phyloP scores from a whole-genome alignment of 2,329 filamentous ascomycete species.

The Drechslera avenae region DNA sequence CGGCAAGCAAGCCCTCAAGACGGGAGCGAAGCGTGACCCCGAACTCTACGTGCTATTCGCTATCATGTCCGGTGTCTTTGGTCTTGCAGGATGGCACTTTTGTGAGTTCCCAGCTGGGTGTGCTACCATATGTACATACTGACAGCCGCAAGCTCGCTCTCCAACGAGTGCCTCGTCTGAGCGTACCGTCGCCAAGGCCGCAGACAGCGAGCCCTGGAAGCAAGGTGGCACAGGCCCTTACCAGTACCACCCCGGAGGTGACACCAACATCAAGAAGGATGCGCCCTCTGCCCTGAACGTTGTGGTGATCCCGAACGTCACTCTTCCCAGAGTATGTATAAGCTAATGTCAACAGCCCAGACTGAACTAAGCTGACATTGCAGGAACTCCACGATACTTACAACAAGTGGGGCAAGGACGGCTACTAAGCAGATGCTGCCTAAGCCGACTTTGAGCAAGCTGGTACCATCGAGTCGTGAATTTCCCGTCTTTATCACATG shows the following conservation, averaged over 20 bases:
- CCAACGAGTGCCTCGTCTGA: constrained; percentile 87
- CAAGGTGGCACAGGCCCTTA: constrained; percentile 64
- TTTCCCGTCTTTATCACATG: constrained; percentile 9
- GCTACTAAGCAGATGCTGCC: constrained; percentile 59
- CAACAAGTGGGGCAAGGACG: constrained; percentile 99
- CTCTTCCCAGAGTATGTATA: constrained; percentile 70
- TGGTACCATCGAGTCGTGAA: neutral
- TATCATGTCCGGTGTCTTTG: constrained; percentile 88
- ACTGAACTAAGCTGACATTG: constrained; percentile 2
- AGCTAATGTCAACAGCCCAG: neutral
- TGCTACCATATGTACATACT: constrained; percentile 6
- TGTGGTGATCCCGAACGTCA: constrained; percentile 92
- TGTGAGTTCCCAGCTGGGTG: constrained; percentile 56
- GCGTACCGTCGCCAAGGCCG: constrained; percentile 72
- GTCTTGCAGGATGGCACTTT: constrained; percentile 88
- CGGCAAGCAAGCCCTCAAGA: constrained; percentile 59
- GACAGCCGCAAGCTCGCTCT: constrained; percentile 67
- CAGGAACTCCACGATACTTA: constrained; percentile 92
- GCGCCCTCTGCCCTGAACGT: constrained; percentile 95
- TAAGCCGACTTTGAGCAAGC: neutral
- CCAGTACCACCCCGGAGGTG: constrained; percentile 76
- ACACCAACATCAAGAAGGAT: constrained; percentile 78
- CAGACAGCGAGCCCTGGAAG: constrained; percentile 91
- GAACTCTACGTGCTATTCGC: constrained; percentile 84
- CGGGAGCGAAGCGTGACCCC: constrained; percentile 71